phyloP scores from a whole-genome alignment of 2,329 filamentous ascomycete species.

The Alternaria angustiovoidea region DNA sequence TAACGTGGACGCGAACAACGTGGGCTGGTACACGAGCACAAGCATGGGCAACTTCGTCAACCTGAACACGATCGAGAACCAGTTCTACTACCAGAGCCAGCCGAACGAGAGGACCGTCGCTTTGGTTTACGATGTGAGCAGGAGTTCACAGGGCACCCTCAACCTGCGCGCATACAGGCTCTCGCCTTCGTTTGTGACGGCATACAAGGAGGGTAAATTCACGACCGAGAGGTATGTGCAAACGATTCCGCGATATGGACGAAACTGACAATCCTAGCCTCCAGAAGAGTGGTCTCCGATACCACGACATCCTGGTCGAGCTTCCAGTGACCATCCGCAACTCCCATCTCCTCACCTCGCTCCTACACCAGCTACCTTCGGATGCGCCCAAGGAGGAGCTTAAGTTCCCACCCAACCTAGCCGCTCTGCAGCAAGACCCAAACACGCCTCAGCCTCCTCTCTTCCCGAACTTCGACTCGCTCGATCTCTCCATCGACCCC shows the following conservation, averaged over 20 bases:
- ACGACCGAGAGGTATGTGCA: slow-evolving; percentile 84
- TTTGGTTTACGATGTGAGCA: slow-evolving; percentile 93
- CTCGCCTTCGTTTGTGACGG: slow-evolving; percentile 84
- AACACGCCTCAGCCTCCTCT: slow-evolving; percentile 69
- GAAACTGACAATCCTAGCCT: slow-evolving; percentile 65
- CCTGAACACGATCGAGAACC: slow-evolving; percentile 95
- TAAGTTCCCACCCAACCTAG: slow-evolving; percentile 78
- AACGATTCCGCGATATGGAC: slow-evolving; percentile 46
- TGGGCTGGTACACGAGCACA: slow-evolving; percentile 98
- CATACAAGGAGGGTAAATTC: slow-evolving; percentile 97
- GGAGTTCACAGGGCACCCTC: slow-evolving; percentile 89
- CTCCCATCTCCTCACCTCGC: slow-evolving; percentile 94
- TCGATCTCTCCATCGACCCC: slow-evolving; percentile 94
- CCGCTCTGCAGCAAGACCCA: slow-evolving; percentile 74
- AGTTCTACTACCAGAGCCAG: slow-evolving; percentile 95
- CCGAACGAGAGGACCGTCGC: slow-evolving; percentile 85
- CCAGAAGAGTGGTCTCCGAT: slow-evolving; percentile 91
- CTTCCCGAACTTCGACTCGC: slow-evolving; percentile 85
- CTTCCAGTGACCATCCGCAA: slow-evolving; percentile 91
- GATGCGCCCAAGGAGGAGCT: slow-evolving; percentile 71
- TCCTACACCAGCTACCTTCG: slow-evolving; percentile 88
- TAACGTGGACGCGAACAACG: slow-evolving; percentile 97
- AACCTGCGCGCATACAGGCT: slow-evolving; percentile 92
- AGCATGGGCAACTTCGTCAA: slow-evolving; percentile 99
- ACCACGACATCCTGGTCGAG: slow-evolving; percentile 93